Evolutionary conservation across 2,329 filamentous ascomycete species (phyloP), one percentile per base, ranked within the genome.

Genomic region (Westerdykella sp.): DNA sequence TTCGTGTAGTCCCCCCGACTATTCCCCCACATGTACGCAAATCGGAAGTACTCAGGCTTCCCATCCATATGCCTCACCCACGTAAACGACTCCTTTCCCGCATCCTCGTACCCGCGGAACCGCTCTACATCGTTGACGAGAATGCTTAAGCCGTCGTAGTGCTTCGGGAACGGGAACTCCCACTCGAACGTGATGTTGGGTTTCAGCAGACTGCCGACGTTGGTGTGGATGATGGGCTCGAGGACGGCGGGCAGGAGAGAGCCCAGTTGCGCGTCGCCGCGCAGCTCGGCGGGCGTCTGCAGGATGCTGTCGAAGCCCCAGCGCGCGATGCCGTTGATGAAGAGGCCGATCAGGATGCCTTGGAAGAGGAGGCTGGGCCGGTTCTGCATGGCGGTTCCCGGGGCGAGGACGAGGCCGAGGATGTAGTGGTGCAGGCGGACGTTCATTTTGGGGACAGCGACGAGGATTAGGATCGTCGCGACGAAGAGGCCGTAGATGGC

Each of bases 351-450:
- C 0, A 98, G 74, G 1, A 98, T 73, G 10, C 93, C 93, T 65
- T 97, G 91, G 59, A 93, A 97, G 2, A 95, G 66, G 7, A 97
- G 73, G 0, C 83, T 84, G 0, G 87, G 85, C 0, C 93, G 80
- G 5, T 87, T 97, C 53, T 95, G 90, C 66, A 97, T 81, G 41
- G 81, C 83, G 0, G 93, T 97, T 0, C 90, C 93, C 0, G 90
- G 88, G 5, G 97, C 77, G 1, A 98, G 77, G 0, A 97, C 73
- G 12, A 98, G 77, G 1, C 84, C 89, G 4, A 97, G 74, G 51
- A 97, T 87, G 63, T 97, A 98, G 66, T 98, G 93, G 62, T 98
- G 93, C 44, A 98, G 89, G 28, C 93, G 83, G 39, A 98, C 75
- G 48, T 82, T 85, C 40, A 95, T 79, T 6, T 81, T 79, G 0